Percentiles rank a stretch among this genome's conserved stretches.
These are phyloP conservation scores for Yamadazyma scolyti DNA, from an alignment of 805 yeast species.

Conservation along the genomic window DNA sequence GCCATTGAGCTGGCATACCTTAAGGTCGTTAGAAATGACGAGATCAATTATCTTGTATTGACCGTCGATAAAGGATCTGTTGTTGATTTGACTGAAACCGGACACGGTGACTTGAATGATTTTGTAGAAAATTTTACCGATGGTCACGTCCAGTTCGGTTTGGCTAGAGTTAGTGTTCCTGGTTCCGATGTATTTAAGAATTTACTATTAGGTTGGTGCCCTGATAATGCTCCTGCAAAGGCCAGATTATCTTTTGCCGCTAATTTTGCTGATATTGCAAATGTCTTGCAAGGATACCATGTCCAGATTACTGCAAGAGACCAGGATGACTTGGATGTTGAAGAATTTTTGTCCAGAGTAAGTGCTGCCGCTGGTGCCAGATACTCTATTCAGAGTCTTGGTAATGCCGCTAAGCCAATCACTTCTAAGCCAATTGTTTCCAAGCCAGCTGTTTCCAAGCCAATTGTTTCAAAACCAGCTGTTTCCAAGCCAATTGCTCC, in stretches of 20 bases:
- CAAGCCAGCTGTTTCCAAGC: constrained; percentile 9
- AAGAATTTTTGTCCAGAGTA: constrained; percentile 69
- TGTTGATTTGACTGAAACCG: constrained; percentile 46
- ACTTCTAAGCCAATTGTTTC: constrained; percentile 21
- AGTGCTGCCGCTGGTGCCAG: constrained; percentile 95
- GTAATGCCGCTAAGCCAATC: constrained; percentile 21
- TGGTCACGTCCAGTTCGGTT: constrained; percentile 85
- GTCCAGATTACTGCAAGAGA: constrained; percentile 97
- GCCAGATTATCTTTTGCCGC: constrained; percentile 72
- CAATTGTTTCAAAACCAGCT: constrained; percentile 21
- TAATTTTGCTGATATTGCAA: constrained; percentile 73
- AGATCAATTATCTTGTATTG: constrained; percentile 72
- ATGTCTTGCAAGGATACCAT: constrained; percentile 76
- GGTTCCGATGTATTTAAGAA: constrained; percentile 88
- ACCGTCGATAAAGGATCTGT: constrained; percentile 61
- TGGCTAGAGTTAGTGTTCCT: constrained; percentile 82
- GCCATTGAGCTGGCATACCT: constrained; percentile 74
- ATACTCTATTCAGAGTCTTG: constrained; percentile 38
- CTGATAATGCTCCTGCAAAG: constrained; percentile 86
- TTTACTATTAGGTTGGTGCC: constrained; percentile 92
- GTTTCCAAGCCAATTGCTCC: constrained; percentile 23
- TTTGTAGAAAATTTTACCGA: constrained; percentile 82
- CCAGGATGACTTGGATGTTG: constrained; percentile 79
- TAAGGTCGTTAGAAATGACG: constrained; percentile 68
- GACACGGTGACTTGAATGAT: constrained; percentile 67